Evolutionary conservation across 2,329 filamentous ascomycete species (phyloP), one percentile per base, ranked within the genome.

Genomic region (Mollisia scopiformis): DNA sequence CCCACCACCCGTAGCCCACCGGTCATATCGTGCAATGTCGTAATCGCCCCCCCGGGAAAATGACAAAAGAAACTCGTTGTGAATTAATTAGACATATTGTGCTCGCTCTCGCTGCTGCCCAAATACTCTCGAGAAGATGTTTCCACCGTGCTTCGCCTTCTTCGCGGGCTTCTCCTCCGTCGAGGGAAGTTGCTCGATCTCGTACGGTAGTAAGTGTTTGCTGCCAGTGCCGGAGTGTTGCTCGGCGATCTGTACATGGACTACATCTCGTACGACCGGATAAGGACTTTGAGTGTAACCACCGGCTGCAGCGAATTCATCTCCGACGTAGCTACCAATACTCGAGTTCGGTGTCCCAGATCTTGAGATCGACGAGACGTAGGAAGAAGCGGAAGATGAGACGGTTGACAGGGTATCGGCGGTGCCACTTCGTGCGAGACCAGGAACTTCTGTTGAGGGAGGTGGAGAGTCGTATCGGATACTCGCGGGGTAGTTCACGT

Each of bases 401-500:
- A 69, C 62, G 25, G 69, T 62, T 30, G 65, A 68, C 50, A 67
- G 62, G 35, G 66, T 68, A 51, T 73, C 72, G 28, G 62, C 59
- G 8, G 72, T 74, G 43, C 70, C 69, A 41, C 70, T 73, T 55
- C 73, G 72, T 19, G 69, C 68, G 28, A 76, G 72, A 52, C 61
- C 69, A 10, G 75, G 75, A 23, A 76, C 66, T 46, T 75, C 73
- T n/a, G 67, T 67, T 3, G 72, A 68, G 11, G 71, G 72, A 11
- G 75, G 75, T 49, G 75, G 74, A 11, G 75, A 75, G 50, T 73
- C 63, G 61, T 67, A 66, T 52, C 54, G 54, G 43, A 28, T 14
- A 43, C 31, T 57, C 16, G 50, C 55, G 16, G 58, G 39, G 33
- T 55, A 43, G 14, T 33, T 53, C 37, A 62, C 61, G 46, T 63